Evolutionary conservation across 257 asterid genomes (phyloP), one percentile per base, ranked within the genome.

Genomic region (Solanum neorickii): DNA sequence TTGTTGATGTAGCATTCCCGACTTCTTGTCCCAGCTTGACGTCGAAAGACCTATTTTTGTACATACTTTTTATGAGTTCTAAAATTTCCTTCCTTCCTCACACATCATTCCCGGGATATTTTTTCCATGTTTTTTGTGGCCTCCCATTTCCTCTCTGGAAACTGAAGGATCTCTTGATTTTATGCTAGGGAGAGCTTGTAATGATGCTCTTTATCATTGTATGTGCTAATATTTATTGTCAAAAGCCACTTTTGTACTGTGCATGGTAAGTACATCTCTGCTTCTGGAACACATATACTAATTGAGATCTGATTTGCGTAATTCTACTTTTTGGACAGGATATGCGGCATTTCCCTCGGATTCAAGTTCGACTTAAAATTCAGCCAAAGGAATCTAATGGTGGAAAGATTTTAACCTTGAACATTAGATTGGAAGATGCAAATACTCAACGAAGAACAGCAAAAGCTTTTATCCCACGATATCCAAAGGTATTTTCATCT

Each of bases 401-500:
- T 37, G 88, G 88, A 23, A 83, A 90, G 85, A 5, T 85, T 65
- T 65, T 82, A 65, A 89, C 89, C 73, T 92, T 97, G 87, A 93
- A 91, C 84, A 90, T 97, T 56, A 93, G 94, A 91, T 88, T 97
- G 93, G 98, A 94, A 88, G 93, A 89, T 87, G 84, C 89, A 31
- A 91, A 93, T 39, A 88, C 93, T 76, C 91, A 87, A 18, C 93
- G 74, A 89, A 94, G 90, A 93, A 87, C 93, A 66, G 87, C 95
- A 2, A 91, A 96, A 91, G 98, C 98, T 77, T 94, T 94, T 87
- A 73, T 94, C 72, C 98, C 98, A 70, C 98, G 96, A 62, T 97
- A 93, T 88, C 98, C 98, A 10, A 97, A 95, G 99, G 99, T 97
- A 86, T 78, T 89, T 49, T 56, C 72, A 49, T 72, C 70, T 60